Conservation (phyloP, 1,284 basidiomycete genomes). For the Rhodofomes roseus region DNA sequence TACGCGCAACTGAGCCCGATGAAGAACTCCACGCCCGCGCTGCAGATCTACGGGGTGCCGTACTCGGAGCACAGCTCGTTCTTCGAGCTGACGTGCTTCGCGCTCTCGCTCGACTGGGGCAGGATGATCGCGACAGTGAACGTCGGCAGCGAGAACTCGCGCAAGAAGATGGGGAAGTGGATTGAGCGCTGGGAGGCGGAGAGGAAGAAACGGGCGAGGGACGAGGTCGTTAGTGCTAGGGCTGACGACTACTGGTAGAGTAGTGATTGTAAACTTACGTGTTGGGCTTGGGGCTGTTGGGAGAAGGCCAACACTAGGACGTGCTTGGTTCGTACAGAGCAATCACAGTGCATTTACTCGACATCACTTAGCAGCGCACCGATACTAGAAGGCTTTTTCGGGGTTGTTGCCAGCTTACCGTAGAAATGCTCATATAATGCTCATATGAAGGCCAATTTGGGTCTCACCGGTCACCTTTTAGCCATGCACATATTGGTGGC, state of each 20-base stretch:
- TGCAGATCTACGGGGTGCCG: constrained; percentile 86
- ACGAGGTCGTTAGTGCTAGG: constrained; percentile 58
- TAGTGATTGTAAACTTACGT: too few species aligned
- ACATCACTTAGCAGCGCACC: too few species aligned
- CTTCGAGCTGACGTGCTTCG: constrained; percentile 92
- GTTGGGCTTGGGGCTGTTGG: too few species aligned
- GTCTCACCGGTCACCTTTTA: too few species aligned
- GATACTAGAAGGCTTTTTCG: too few species aligned
- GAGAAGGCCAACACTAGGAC: too few species aligned
- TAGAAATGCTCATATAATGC: too few species aligned
- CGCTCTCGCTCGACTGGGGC: constrained; percentile 76
- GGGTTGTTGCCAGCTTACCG: too few species aligned
- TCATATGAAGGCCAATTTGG: too few species aligned
- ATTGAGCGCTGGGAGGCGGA: constrained; percentile 84
- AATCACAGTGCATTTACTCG: too few species aligned
- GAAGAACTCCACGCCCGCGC: constrained; percentile 63
- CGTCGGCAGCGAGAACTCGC: constrained; percentile 75
- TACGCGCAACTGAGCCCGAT: constrained; percentile 66
- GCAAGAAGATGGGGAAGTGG: constrained; percentile 86
- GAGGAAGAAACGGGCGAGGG: constrained; percentile 54
- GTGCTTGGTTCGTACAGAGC: too few species aligned
- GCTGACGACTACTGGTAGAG: constrained; percentile 63
- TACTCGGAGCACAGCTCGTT: constrained; percentile 97
- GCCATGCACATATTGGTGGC: too few species aligned
- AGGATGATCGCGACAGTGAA: constrained; percentile 97